These are phyloP conservation scores for Cicer pinnatifidum DNA, from an alignment of 306 rosid species.

Conservation along the genomic window DNA sequence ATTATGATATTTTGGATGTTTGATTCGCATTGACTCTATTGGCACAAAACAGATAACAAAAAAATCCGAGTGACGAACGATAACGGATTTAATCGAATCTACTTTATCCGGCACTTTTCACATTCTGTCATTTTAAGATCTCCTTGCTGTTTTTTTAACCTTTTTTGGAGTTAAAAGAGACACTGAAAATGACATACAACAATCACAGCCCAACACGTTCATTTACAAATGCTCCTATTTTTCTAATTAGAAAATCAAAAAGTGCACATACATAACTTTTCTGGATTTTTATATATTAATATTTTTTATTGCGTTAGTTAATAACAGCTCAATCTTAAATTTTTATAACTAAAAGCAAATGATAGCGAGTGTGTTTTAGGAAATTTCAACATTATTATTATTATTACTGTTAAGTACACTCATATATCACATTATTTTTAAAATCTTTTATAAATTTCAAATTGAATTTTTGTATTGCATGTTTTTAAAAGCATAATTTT, in stretches of 20 bases:
- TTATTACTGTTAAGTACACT: too few relatives aligned
- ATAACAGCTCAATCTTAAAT: too few relatives aligned
- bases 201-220: constrained; percentile 36
- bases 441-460: too few relatives aligned
- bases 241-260: background rate
- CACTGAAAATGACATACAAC: constrained; percentile 9
- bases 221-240: background rate
- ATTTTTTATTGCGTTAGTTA: too few relatives aligned
- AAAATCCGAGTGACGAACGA: background rate
- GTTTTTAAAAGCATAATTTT: too few relatives aligned
- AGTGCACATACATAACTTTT: background rate
- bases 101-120: constrained; percentile 43
- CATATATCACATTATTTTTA: too few relatives aligned
- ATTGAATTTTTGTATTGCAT: too few relatives aligned
- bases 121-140: constrained; percentile 29
- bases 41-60: constrained; percentile 25
- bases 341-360: too few relatives aligned
- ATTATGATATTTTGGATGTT: background rate
- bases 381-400: too few relatives aligned
- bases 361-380: too few relatives aligned
- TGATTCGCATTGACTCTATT: background rate
- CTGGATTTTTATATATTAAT: too few relatives aligned
- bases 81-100: constrained; percentile 50
- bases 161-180: background rate
- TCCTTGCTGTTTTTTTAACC: background rate